Evolutionary conservation across 441 rosid species (phyloP).

Genomic region (Omphalea diandra): DNA sequence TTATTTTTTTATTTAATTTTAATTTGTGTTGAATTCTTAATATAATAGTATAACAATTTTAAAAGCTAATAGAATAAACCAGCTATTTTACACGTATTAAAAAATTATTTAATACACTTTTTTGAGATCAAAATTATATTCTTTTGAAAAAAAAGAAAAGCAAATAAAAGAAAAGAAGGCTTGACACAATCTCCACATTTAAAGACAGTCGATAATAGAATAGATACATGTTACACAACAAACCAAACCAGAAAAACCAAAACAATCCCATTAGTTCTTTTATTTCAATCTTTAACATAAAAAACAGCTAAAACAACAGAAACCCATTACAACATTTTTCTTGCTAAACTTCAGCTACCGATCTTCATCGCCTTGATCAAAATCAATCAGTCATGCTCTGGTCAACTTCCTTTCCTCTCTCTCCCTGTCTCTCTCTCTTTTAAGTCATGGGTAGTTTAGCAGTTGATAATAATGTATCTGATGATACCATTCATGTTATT

Average conservation of each 20-base stretch:
- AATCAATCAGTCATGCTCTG: neutral
- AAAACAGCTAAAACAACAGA: slow-evolving; percentile 5
- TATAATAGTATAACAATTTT: no score
- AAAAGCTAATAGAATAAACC: no score
- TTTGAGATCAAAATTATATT: no score
- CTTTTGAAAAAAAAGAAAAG: neutral
- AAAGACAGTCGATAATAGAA: neutral
- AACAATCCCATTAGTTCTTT: neutral
- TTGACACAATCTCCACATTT: neutral
- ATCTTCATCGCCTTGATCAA: slow-evolving; percentile 8
- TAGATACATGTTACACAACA: neutral
- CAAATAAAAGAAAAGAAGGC: neutral
- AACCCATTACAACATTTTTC: slow-evolving; percentile 17
- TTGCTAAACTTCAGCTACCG: neutral
- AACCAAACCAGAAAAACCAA: neutral
- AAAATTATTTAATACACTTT: no score
- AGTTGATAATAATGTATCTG: slow-evolving; percentile 5
- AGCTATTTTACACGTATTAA: no score
- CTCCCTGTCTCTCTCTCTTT: no score
- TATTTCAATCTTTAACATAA: neutral
- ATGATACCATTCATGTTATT: slow-evolving; percentile 2
- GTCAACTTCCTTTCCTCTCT: slow-evolving; percentile 22
- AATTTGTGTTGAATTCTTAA: no score
- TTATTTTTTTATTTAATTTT: no score
- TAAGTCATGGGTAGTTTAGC: slow-evolving; percentile 24